Evolutionary conservation across 257 asterid species (phyloP), one percentile per base, ranked within the genome.

Genomic region (Striga asiatica): DNA sequence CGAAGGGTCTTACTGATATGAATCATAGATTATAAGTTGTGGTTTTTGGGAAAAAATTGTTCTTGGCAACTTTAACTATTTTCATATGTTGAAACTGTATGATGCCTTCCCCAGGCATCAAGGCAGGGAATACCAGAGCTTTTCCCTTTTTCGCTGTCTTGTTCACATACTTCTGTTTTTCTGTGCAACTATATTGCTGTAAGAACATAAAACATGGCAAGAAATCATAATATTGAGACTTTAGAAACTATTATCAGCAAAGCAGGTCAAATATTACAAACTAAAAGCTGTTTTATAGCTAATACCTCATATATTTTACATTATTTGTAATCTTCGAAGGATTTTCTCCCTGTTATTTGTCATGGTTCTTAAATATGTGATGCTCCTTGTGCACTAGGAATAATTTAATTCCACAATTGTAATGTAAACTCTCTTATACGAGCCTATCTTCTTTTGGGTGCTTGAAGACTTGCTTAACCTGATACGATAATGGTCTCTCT

Each of bases 81-180:
- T n/a, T n/a, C n/a, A n/a, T n/a, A n/a, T n/a, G n/a, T n/a, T n/a
- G n/a, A n/a, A n/a, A n/a, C n/a, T n/a, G n/a, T n/a, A n/a, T n/a
- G n/a, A n/a, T n/a, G n/a, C n/a, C n/a, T n/a, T n/a, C n/a, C n/a
- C n/a, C n/a, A n/a, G n/a, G n/a, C n/a, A n/a, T n/a, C n/a, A n/a
- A n/a, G n/a, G n/a, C n/a, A n/a, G n/a, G n/a, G n/a, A n/a, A n/a
- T n/a, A n/a, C n/a, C n/a, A n/a, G n/a, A n/a, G n/a, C n/a, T n/a
- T n/a, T n/a, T n/a, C n/a, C n/a, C n/a, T n/a, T n/a, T n/a, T n/a
- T n/a, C n/a, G n/a, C n/a, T n/a, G n/a, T n/a, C n/a, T n/a, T n/a
- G n/a, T n/a, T n/a, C n/a, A n/a, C 28, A 6, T 59, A 24, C 22
- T 62, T 57, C 14, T 51, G 52, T 34, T 61, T 14, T 48, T 29